These are phyloP conservation scores for Gossypium australe DNA, from an alignment of 345 rosid species.

Conservation along the genomic window DNA sequence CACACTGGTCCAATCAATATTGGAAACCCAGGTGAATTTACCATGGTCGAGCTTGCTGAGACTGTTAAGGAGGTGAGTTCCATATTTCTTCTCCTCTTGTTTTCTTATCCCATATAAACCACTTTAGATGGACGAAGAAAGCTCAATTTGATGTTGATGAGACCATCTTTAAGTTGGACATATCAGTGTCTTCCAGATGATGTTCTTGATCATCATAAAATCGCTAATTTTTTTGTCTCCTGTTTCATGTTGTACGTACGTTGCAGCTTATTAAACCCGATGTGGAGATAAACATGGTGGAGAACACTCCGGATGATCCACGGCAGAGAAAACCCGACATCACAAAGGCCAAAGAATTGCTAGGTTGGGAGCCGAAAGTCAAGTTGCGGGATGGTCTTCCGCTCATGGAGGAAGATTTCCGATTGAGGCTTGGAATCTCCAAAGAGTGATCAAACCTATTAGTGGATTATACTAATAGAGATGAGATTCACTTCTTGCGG, in stretches of 20 bases:
- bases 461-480: not conserved
- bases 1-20: constrained; percentile 93
- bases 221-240: too few relatives aligned
- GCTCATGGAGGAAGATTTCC: constrained; percentile 86
- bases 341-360: constrained; percentile 69
- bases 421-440: constrained; percentile 59
- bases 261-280: constrained; percentile 66
- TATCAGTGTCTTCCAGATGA: not conserved
- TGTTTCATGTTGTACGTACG: not conserved
- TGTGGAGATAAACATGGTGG: constrained; percentile 77
- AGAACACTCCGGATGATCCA: constrained; percentile 93
- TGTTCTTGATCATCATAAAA: too few relatives aligned
- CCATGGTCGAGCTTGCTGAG: constrained; percentile 88
- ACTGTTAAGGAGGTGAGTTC: constrained; percentile 78
- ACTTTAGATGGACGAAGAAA: not conserved
- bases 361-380: constrained; percentile 91
- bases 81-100: not conserved
- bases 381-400: constrained; percentile 82
- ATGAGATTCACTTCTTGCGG: not conserved
- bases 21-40: constrained; percentile 98
- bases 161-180: not conserved
- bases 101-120: not conserved
- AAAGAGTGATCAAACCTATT: constrained; percentile 20
- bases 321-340: constrained; percentile 89
- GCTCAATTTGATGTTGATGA: not conserved